Evolutionary conservation across 1,284 basidiomycete species (phyloP).

Genomic region (Gymnopus androsaceus): DNA sequence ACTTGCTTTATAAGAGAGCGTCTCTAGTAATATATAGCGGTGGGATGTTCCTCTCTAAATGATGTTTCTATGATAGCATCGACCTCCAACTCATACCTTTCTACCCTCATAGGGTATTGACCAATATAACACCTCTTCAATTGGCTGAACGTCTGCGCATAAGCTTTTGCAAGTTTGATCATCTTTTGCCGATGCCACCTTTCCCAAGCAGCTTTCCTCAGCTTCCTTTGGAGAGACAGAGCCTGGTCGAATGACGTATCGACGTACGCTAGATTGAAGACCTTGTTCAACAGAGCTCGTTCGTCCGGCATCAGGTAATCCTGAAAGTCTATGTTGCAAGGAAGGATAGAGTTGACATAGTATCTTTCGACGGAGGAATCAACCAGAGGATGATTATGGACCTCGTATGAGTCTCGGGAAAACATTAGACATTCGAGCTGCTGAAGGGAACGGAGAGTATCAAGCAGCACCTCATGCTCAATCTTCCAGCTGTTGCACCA

Average conservation of each 20-base stretch:
- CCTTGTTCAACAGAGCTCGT: conserved; percentile 15
- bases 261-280: conserved; percentile 1
- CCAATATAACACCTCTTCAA: conserved; percentile 30
- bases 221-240: conserved; percentile 15
- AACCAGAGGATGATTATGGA: conserved; percentile 24
- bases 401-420: conserved; percentile 32
- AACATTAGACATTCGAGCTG: conserved; percentile 28
- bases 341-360: conserved; percentile 28
- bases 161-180: conserved; percentile 22
- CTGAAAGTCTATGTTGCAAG: conserved; percentile 20
- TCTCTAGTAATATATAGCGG: background rate
- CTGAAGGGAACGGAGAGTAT: conserved; percentile 22
- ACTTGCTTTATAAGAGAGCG: background rate
- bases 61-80: conserved; percentile 2
- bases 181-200: conserved; percentile 31
- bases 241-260: conserved; percentile 15
- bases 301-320: conserved; percentile 26
- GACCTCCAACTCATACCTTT: background rate
- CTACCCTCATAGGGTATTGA: conserved; percentile 23
- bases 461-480: conserved; percentile 22
- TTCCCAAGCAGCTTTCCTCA: conserved; percentile 31
- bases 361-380: conserved; percentile 25
- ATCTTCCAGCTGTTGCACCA: conserved; percentile 31
- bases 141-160: conserved; percentile 21
- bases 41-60: conserved; percentile 1